Evolutionary conservation across 305 asterid genomes (phyloP).

Genomic region (Fraxinus paxiana): DNA sequence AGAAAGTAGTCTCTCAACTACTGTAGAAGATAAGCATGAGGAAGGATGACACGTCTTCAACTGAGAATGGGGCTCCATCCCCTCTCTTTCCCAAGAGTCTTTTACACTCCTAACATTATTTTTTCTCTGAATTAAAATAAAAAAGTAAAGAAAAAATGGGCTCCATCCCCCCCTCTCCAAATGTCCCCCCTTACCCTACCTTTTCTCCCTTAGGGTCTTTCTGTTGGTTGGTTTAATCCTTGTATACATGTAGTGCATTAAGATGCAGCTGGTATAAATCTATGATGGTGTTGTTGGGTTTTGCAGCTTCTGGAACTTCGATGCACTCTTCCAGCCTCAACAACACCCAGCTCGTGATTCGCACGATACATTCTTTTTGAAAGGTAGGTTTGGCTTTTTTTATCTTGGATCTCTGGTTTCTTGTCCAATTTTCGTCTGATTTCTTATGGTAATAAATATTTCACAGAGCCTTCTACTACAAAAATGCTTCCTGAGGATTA

Average conservation of each 20-base stretch:
- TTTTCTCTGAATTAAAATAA: background rate
- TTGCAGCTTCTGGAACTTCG: constrained; percentile 94
- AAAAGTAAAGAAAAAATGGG: background rate
- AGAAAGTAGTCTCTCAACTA: background rate
- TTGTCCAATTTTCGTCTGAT: constrained; percentile 12
- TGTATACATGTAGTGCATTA: background rate
- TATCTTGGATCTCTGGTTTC: constrained; percentile 16
- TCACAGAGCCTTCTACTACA: constrained; percentile 76
- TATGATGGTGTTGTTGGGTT: constrained; percentile 1
- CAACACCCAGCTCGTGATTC: constrained; percentile 99
- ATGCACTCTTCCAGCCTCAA: constrained; percentile 93
- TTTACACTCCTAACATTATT: background rate
- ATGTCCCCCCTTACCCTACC: background rate
- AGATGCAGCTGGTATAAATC: background rate
- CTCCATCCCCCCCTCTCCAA: background rate
- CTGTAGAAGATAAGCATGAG: background rate
- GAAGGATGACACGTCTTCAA: background rate
- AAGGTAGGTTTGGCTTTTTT: constrained; percentile 45
- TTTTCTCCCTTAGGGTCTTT: background rate
- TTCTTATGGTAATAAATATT: constrained; percentile 20
- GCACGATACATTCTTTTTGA: constrained; percentile 85
- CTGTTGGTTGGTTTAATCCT: background rate
- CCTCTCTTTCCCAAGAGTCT: background rate
- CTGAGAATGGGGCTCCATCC: background rate
- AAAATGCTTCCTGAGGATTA: constrained; percentile 80